Base-by-base conservation (phyloP, 257 asterid species). In the Nicotiana paniculata region DNA sequence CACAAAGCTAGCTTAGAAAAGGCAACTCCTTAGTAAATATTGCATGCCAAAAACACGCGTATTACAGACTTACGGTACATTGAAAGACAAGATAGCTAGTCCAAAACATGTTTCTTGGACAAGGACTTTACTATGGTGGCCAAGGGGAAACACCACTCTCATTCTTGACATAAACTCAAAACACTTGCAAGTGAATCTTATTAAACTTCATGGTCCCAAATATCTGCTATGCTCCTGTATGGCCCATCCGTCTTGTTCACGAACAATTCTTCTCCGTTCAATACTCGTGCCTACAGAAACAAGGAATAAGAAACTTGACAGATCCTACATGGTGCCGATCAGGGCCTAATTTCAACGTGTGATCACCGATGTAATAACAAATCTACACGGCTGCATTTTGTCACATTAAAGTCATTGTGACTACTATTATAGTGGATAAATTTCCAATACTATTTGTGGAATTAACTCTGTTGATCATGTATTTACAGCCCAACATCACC, bases 171-270 rank as follows among this genome's bases (percentile, higher is more conserved):
- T 43, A 43, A 8, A 43, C 51, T 43, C 3, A 43, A 43, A 43
- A 9, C 12, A 43, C 35, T 32, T 3, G 3, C 51, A 43, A 43
- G 51, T 43, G 46, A 39, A 17, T 24, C 58, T 54, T 79, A 83
- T 54, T 79, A 83, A 35, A 78, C 88, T 84, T 89, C 90, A 66
- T 85, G 81, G 67, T 93, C 97, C 97, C 97, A 93, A 37, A 93
- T 46, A 30, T 93, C 93, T 8, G 90, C 92, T 3, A 21, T 81
- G 51, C 88, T 85, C 35, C 18, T 87, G 15, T 80, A 66, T 3
- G 97, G 97, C 1, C 97, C 97, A 30, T 90, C 88, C 0, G 77
- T 80, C 80, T 84, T 85, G 88, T 92, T 93, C 68, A 91, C 92
- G 63, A 92, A 92, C 82, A 92, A 37, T 0, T 77, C 87, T 53